These are phyloP conservation scores for Myrica gale DNA, from an alignment of 306 rosid species.

Conservation along the genomic window DNA sequence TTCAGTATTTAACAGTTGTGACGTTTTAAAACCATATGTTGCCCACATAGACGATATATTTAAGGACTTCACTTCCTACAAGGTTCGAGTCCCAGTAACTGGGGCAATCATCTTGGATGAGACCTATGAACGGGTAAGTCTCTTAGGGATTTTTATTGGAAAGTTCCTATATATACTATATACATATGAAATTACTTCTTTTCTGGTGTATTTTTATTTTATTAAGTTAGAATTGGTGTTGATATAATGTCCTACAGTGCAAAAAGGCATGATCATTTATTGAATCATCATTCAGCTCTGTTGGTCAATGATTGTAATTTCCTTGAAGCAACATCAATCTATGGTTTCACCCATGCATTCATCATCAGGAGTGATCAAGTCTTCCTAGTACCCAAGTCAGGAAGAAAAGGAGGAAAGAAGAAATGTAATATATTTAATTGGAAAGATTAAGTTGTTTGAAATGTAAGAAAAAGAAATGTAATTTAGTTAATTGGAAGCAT, in stretches of 20 bases:
- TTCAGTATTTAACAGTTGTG: slow-evolving; percentile 88
- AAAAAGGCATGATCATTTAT: not conserved
- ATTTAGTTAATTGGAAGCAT: not conserved
- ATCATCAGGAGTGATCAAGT: not conserved
- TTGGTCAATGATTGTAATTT: not conserved
- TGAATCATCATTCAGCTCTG: not conserved
- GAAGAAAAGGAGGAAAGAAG: not conserved
- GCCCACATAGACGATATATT: slow-evolving; percentile 91
- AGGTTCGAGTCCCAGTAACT: slow-evolving; percentile 96
- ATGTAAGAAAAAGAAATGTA: not conserved
- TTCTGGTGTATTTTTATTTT: not conserved
- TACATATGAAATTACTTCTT: not conserved
- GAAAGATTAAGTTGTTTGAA: not conserved
- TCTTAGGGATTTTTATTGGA: not conserved
- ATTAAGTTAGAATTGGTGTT: not conserved
- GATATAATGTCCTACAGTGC: not conserved
- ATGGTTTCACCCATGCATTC: not conserved
- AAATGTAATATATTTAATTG: not conserved
- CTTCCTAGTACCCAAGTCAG: not conserved
- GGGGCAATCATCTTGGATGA: slow-evolving; percentile 97
- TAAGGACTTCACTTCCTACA: slow-evolving; percentile 95
- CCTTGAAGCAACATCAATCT: not conserved
- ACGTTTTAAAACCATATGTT: slow-evolving; percentile 91
- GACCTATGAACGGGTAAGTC: slow-evolving; percentile 90
- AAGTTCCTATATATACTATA: not conserved